Evolutionary conservation across 2,329 filamentous ascomycete genomes (phyloP).

Genomic region (Aspergillus spinulosporus): DNA sequence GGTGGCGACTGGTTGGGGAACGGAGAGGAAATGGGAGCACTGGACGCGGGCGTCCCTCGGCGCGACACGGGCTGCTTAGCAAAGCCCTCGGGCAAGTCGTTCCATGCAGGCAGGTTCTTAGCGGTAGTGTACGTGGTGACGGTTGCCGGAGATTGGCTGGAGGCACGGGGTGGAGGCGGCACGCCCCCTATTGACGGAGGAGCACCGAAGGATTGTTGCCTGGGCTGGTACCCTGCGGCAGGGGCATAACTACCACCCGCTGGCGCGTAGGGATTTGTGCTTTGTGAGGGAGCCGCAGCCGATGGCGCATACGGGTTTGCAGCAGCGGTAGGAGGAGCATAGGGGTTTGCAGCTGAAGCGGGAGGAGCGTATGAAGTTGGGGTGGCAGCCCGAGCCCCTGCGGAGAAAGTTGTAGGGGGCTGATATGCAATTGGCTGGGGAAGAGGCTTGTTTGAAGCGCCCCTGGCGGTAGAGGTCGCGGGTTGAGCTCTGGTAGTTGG

Average conservation of each 20-base stretch:
- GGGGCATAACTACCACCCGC: slow-evolving; percentile 37
- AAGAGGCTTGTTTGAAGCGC: slow-evolving; percentile 42
- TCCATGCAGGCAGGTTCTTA: slow-evolving; percentile 81
- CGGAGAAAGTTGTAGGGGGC: slow-evolving; percentile 35
- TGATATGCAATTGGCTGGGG: slow-evolving; percentile 41
- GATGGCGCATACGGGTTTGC: slow-evolving; percentile 36
- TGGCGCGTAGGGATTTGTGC: slow-evolving; percentile 32
- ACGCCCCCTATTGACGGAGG: slow-evolving; percentile 48
- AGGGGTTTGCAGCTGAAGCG: slow-evolving; percentile 49
- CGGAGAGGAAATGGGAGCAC: slow-evolving; percentile 68
- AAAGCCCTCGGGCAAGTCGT: slow-evolving; percentile 84
- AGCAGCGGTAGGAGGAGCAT: slow-evolving; percentile 47
- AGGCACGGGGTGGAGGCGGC: slow-evolving; percentile 64
- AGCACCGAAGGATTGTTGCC: slow-evolving; percentile 49
- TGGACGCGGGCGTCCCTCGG: slow-evolving; percentile 69
- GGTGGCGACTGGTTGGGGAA: slow-evolving; percentile 67
- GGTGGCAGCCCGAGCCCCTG: slow-evolving; percentile 34
- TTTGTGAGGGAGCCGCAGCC: slow-evolving; percentile 19
- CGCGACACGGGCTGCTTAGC: slow-evolving; percentile 70
- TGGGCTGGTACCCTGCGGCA: slow-evolving; percentile 58
- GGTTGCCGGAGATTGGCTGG: slow-evolving; percentile 64
- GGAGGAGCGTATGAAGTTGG: slow-evolving; percentile 49
- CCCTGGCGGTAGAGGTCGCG: slow-evolving; percentile 42
- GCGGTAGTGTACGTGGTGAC: slow-evolving; percentile 65
- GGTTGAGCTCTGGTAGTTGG: slow-evolving; percentile 46